phyloP scores from a whole-genome alignment of 75 land plant species.

The Selaginella tamariscina region DNA sequence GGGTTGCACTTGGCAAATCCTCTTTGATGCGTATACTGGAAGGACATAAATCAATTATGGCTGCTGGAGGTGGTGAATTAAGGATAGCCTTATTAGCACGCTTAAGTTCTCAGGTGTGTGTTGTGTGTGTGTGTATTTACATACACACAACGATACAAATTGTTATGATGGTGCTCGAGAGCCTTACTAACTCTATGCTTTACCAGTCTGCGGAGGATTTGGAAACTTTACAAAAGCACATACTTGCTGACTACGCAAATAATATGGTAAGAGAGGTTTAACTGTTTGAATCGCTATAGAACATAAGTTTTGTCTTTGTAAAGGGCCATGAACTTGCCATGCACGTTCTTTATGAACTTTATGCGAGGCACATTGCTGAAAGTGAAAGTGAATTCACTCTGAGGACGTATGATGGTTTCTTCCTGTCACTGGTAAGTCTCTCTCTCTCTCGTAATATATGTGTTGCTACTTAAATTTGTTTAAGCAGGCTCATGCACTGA shows the following conservation, averaged over 20 bases:
- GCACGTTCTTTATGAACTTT: conserved; percentile 74
- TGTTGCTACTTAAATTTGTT: neutral
- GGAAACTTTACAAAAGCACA: conserved; percentile 40
- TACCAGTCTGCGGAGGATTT: conserved; percentile 52
- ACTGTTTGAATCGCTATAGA: neutral
- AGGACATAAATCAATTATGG: conserved; percentile 25
- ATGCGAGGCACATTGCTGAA: conserved; percentile 33
- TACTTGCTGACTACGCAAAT: conserved; percentile 49
- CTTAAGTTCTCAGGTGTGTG: conserved; percentile 54
- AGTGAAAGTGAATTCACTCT: neutral
- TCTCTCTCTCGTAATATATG: neutral
- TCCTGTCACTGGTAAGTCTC: conserved; percentile 52
- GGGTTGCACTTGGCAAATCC: conserved; percentile 29
- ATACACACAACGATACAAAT: too few relatives aligned
- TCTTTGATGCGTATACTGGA: conserved; percentile 53
- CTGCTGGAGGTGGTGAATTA: conserved; percentile 32
- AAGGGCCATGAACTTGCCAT: conserved; percentile 98
- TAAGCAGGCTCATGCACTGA: conserved; percentile 66
- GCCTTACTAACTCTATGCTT: conserved; percentile 7
- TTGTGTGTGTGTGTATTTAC: neutral
- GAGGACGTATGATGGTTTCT: conserved; percentile 54
- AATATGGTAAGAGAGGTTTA: conserved; percentile 40
- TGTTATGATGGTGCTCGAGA: too few relatives aligned
- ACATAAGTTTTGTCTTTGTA: neutral
- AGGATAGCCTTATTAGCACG: conserved; percentile 61